phyloP scores from a whole-genome alignment of 805 yeast genomes.

The Starmerella ratchasimensis region DNA sequence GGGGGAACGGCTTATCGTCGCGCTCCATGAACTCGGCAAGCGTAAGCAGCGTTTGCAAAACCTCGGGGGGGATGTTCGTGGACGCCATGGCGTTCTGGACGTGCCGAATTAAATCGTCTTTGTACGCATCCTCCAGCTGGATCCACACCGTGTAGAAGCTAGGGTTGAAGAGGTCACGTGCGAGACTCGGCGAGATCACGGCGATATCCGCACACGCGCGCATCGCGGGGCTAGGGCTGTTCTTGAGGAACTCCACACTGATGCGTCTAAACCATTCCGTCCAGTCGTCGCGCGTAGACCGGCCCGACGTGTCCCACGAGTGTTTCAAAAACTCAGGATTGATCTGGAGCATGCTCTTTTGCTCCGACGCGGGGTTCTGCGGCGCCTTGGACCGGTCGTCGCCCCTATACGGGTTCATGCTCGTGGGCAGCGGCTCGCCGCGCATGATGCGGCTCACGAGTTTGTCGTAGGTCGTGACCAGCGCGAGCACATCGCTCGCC shows the following conservation, averaged over 20 bases:
- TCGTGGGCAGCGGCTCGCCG: constrained; percentile 77
- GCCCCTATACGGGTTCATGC: constrained; percentile 37
- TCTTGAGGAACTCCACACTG: constrained; percentile 72
- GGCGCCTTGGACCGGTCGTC: constrained; percentile 32
- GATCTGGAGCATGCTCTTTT: constrained; percentile 61
- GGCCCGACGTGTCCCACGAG: constrained; percentile 85
- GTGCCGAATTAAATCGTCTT: constrained; percentile 75
- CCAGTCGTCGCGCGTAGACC: constrained; percentile 92
- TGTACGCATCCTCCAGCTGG: constrained; percentile 75
- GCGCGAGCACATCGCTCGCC: constrained; percentile 50
- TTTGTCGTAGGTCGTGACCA: constrained; percentile 50
- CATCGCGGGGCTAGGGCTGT: constrained; percentile 87
- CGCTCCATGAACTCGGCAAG: constrained; percentile 96
- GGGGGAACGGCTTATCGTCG: constrained; percentile 86
- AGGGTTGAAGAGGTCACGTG: constrained; percentile 75
- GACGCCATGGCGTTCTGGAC: constrained; percentile 79
- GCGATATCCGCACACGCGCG: constrained; percentile 88
- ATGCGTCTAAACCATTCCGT: constrained; percentile 89
- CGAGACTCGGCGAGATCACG: constrained; percentile 71
- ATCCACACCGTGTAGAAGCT: constrained; percentile 95
- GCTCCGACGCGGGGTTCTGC: constrained; percentile 40
- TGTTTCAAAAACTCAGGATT: constrained; percentile 51
- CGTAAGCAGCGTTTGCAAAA: constrained; percentile 75
- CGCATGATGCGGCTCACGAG: constrained; percentile 62
- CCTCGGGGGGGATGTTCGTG: constrained; percentile 89